Evolutionary conservation across 2,329 filamentous ascomycete species (phyloP).

Genomic region (Colletotrichum lentis): DNA sequence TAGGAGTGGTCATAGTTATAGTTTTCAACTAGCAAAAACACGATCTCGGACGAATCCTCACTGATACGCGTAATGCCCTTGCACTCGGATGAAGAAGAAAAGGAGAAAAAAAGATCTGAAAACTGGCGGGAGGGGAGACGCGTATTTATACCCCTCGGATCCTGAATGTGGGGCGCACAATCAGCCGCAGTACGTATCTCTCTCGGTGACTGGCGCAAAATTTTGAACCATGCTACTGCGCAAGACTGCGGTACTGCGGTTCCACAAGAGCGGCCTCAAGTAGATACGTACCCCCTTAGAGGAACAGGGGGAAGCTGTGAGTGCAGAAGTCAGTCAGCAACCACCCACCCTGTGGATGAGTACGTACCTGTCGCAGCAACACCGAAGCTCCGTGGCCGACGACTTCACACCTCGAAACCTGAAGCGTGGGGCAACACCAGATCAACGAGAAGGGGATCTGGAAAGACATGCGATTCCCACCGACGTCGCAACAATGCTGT

Average conservation of each 20-base stretch:
- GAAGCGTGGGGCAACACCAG: constrained; percentile 19
- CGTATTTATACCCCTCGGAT: constrained; percentile 33
- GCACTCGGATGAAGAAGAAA: constrained; percentile 68
- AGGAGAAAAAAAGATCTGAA: constrained; percentile 46
- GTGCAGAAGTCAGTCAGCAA: not conserved
- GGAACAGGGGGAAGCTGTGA: constrained; percentile 1
- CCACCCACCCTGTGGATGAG: not conserved
- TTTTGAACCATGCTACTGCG: too few relatives aligned
- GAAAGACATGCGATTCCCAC: constrained; percentile 26
- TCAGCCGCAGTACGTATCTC: constrained; percentile 20
- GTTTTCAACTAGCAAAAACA: constrained; percentile 93
- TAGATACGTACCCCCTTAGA: not conserved
- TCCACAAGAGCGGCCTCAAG: not conserved
- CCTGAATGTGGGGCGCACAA: constrained; percentile 12
- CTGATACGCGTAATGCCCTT: constrained; percentile 83
- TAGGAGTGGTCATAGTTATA: constrained; percentile 79
- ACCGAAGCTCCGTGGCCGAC: constrained; percentile 31
- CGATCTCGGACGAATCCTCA: constrained; percentile 88
- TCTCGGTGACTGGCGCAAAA: not conserved
- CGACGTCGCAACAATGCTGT: constrained; percentile 61
- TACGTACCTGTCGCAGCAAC: constrained; percentile 28
- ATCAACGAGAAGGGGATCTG: not conserved
- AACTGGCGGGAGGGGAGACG: not conserved
- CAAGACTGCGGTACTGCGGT: not conserved
- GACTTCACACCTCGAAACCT: constrained; percentile 32